Evolutionary conservation across 2,329 filamentous ascomycete genomes (phyloP).

Genomic region (Verticillium isaacii): DNA sequence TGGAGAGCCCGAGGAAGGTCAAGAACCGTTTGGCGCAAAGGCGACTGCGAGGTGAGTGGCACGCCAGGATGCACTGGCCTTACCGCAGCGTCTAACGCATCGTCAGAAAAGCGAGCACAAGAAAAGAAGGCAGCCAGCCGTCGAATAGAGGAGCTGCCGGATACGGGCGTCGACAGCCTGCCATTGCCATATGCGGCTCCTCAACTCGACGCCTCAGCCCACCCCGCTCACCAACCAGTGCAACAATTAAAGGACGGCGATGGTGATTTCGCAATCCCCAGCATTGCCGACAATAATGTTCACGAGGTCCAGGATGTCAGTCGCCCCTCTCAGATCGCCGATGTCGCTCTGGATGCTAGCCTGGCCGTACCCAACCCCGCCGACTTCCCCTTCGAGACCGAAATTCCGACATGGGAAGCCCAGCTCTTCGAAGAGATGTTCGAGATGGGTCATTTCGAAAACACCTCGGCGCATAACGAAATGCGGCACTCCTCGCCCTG

Average conservation of each 20-base stretch:
- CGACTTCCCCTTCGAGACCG: background rate
- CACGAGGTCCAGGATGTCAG: background rate
- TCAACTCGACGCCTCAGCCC: background rate
- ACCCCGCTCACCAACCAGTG: background rate
- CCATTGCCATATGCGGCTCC: background rate
- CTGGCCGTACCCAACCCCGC: background rate
- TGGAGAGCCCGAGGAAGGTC: background rate
- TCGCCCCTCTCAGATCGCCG: too few species aligned
- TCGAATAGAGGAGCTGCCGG: background rate
- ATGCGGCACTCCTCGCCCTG: background rate
- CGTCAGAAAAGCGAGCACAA: background rate
- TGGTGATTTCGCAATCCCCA: background rate
- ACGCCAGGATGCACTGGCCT: background rate
- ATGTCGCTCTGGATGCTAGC: background rate
- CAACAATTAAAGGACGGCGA: background rate
- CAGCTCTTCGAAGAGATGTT: background rate
- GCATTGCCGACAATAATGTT: background rate
- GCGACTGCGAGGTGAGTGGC: background rate
- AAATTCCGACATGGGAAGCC: background rate
- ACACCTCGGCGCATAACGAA: background rate
- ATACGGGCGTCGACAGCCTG: background rate
- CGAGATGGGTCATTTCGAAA: background rate
- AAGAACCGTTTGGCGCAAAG: background rate
- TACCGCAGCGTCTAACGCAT: background rate
- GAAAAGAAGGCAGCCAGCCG: background rate